phyloP scores from a whole-genome alignment of 2,329 filamentous ascomycete genomes.

The Aspergillus sp. region DNA sequence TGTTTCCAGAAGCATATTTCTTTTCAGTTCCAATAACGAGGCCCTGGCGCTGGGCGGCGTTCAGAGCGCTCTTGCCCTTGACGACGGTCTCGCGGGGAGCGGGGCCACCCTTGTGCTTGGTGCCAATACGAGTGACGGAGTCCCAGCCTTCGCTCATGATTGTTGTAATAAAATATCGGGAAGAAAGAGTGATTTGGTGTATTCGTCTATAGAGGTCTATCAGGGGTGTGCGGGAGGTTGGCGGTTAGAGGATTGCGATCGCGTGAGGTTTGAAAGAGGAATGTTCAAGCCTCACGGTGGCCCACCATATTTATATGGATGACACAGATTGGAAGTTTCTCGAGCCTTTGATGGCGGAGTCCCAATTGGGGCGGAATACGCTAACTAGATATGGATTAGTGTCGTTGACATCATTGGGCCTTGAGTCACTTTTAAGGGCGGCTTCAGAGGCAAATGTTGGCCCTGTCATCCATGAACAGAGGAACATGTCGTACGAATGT shows the following conservation, averaged over 20 bases:
- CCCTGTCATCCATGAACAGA: neutral
- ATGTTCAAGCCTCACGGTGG: slow-evolving; percentile 20
- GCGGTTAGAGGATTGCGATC: slow-evolving; percentile 24
- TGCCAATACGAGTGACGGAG: slow-evolving; percentile 86
- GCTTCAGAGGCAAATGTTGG: neutral
- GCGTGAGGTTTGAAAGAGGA: slow-evolving; percentile 28
- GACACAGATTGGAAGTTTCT: slow-evolving; percentile 43
- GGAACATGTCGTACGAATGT: neutral
- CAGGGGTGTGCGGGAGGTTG: slow-evolving; percentile 1
- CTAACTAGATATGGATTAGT: slow-evolving; percentile 27
- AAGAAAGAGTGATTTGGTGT: neutral
- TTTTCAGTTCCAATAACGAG: slow-evolving; percentile 82
- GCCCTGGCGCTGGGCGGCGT: slow-evolving; percentile 83
- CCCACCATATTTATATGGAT: slow-evolving; percentile 36
- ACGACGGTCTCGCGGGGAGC: slow-evolving; percentile 80
- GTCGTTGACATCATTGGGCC: slow-evolving; percentile 18
- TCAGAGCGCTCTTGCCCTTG: slow-evolving; percentile 78
- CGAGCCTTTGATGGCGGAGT: slow-evolving; percentile 30
- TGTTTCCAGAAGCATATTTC: slow-evolving; percentile 78
- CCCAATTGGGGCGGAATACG: slow-evolving; percentile 21
- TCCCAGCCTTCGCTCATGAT: slow-evolving; percentile 78
- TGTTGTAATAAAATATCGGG: slow-evolving; percentile 11
- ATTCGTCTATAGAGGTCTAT: neutral
- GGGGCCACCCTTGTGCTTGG: slow-evolving; percentile 69
- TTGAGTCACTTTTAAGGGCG: slow-evolving; percentile 1